phyloP scores from a whole-genome alignment of 148 eudicot species.

The Beta vulgaris region DNA sequence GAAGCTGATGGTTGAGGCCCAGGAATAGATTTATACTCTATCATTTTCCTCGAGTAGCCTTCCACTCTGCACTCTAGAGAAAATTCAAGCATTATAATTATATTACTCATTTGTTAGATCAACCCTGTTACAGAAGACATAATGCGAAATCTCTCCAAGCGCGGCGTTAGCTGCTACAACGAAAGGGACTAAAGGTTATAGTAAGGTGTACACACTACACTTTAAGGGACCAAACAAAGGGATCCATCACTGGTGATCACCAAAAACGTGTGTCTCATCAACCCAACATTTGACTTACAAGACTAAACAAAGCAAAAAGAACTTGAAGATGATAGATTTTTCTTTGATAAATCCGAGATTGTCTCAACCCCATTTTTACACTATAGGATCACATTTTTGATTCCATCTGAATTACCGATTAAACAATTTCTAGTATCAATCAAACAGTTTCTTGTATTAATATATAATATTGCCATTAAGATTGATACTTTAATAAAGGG shows the following conservation, averaged over 20 bases:
- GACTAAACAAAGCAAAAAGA: slow-evolving; percentile 1
- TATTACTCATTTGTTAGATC: background rate
- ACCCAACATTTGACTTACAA: slow-evolving; percentile 11
- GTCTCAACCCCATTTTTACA: too few species aligned
- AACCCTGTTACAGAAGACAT: background rate
- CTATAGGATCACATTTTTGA: too few species aligned
- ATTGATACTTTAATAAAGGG: too few species aligned
- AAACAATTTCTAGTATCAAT: too few species aligned
- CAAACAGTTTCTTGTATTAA: too few species aligned
- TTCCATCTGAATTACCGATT: too few species aligned
- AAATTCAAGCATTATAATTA: background rate
- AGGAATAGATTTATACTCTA: too few species aligned
- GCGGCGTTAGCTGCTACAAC: slow-evolving; percentile 5
- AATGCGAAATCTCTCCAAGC: slow-evolving; percentile 5
- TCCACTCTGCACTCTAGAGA: background rate
- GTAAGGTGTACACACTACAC: background rate
- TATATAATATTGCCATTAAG: too few species aligned
- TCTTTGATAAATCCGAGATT: too few species aligned
- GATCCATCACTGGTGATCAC: slow-evolving; percentile 19
- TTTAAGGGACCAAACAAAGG: slow-evolving; percentile 6
- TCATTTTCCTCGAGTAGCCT: too few species aligned
- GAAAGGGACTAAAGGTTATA: background rate
- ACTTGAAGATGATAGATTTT: too few species aligned
- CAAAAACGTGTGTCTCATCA: slow-evolving; percentile 17
- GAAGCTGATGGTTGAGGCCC: too few species aligned